A percentile compares a stretch with the other conserved stretches of the same genome.
Evolutionary conservation across 2,329 filamentous ascomycete species (phyloP).

Genomic region (Arachnomyces sp.): DNA sequence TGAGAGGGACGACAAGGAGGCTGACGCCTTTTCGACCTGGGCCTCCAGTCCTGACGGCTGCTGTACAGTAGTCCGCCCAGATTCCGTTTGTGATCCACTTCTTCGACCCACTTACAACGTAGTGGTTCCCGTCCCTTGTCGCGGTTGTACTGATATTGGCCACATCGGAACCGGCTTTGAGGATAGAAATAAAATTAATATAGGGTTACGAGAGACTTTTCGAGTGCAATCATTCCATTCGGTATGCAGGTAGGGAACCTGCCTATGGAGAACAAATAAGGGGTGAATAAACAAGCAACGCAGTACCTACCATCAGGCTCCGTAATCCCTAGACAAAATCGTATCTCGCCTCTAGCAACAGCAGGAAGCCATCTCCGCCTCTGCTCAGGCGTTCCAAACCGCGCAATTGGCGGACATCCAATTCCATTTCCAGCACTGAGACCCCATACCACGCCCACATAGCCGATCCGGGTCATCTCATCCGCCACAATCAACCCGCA

Average conservation of each 20-base stretch:
- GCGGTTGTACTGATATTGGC: slow-evolving; percentile 56
- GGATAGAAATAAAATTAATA: slow-evolving; percentile 4
- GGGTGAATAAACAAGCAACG: background rate
- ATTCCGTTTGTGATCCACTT: slow-evolving; percentile 60
- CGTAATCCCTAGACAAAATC: slow-evolving; percentile 58
- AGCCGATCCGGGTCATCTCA: slow-evolving; percentile 47
- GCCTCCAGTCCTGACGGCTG: slow-evolving; percentile 53
- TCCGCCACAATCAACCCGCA: slow-evolving; percentile 49
- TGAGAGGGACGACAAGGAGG: slow-evolving; percentile 49
- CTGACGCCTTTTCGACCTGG: slow-evolving; percentile 48
- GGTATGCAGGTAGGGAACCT: too few relatives aligned
- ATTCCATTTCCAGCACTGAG: slow-evolving; percentile 54
- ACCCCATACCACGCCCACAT: slow-evolving; percentile 50
- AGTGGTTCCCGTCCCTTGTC: slow-evolving; percentile 41
- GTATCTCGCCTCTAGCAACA: slow-evolving; percentile 50
- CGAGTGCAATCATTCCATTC: too few relatives aligned
- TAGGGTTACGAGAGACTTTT: slow-evolving; percentile 25
- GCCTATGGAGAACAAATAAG: slow-evolving; percentile 33
- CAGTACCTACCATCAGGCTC: slow-evolving; percentile 49
- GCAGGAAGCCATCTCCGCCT: slow-evolving; percentile 51
- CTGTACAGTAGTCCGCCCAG: slow-evolving; percentile 54
- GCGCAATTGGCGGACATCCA: slow-evolving; percentile 56
- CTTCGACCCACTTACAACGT: slow-evolving; percentile 59
- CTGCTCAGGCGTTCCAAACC: slow-evolving; percentile 53
- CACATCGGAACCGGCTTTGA: slow-evolving; percentile 52